Conservation (phyloP, 2,329 filamentous ascomycete species). For the Curvularia verruculosa region DNA sequence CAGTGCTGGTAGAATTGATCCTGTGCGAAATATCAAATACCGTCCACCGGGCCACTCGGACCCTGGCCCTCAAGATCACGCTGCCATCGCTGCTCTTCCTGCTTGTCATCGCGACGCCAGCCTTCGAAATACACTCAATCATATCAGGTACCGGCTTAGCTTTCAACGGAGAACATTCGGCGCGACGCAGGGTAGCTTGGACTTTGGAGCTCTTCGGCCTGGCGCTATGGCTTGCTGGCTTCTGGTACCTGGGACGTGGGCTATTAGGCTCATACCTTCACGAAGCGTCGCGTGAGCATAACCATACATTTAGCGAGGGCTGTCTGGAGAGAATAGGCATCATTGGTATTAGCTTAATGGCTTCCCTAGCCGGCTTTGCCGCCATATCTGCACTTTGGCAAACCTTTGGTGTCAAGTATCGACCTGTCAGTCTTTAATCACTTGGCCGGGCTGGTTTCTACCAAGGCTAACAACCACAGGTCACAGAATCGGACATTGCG, state of each 20-base stretch:
- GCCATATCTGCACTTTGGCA: constrained; percentile 90
- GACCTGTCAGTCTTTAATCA: constrained; percentile 53
- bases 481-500: constrained; percentile 75
- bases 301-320: constrained; percentile 60
- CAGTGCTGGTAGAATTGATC: constrained; percentile 79
- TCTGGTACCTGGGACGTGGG: constrained; percentile 76
- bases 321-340: constrained; percentile 74
- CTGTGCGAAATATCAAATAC: constrained; percentile 83
- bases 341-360: constrained; percentile 86
- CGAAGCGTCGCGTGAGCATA: constrained; percentile 50
- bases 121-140: constrained; percentile 76
- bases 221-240: constrained; percentile 70
- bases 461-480: constrained; percentile 33
- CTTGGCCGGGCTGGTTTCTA: background rate
- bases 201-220: constrained; percentile 68
- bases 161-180: constrained; percentile 64
- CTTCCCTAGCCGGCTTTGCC: constrained; percentile 84
- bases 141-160: constrained; percentile 64
- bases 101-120: constrained; percentile 76
- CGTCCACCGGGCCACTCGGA: constrained; percentile 70
- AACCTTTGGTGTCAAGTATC: constrained; percentile 70
- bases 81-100: constrained; percentile 74
- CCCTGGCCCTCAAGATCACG: constrained; percentile 70
- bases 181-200: constrained; percentile 67
- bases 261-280: constrained; percentile 63